phyloP scores from a whole-genome alignment of 176 grass and related monocot genomes.

The Triticum timopheevii region DNA sequence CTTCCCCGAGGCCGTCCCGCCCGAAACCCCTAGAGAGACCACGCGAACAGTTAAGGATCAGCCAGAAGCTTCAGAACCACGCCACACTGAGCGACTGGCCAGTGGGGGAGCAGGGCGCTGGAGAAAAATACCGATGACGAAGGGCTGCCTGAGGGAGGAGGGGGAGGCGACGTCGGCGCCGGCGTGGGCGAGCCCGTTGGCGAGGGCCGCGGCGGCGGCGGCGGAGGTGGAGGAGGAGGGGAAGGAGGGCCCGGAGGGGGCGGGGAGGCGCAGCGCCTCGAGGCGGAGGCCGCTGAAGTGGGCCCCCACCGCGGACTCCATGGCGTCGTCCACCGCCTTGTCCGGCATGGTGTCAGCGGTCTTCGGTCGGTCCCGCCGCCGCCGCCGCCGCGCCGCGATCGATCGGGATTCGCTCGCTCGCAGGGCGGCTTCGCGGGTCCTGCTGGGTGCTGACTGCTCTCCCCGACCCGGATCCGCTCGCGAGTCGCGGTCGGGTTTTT shows the following conservation, averaged over 20 bases:
- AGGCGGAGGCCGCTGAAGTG: slow-evolving; percentile 98
- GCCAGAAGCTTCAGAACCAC: background rate
- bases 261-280: slow-evolving; percentile 56
- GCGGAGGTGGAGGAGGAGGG: slow-evolving; percentile 39
- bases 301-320: slow-evolving; percentile 72
- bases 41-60: background rate
- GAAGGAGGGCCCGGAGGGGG: slow-evolving; percentile 63
- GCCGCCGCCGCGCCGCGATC: slow-evolving; percentile 2
- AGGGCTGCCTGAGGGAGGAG: slow-evolving; percentile 50
- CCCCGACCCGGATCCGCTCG: background rate
- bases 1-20: slow-evolving; percentile 96
- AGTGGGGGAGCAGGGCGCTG: background rate
- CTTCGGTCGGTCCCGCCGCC: background rate
- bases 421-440: background rate
- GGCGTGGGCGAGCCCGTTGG: slow-evolving; percentile 26
- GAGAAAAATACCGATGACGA: slow-evolving; percentile 70
- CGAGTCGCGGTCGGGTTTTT: background rate
- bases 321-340: slow-evolving; percentile 74
- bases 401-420: background rate
- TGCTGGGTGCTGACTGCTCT: too few species aligned
- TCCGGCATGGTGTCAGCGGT: slow-evolving; percentile 41
- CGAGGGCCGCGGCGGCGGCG: slow-evolving; percentile 19
- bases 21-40: slow-evolving; percentile 65
- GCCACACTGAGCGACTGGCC: background rate
- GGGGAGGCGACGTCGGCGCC: slow-evolving; percentile 25